phyloP scores from a whole-genome alignment of 176 grass and related monocot genomes.

The Paspalum vaginatum region DNA sequence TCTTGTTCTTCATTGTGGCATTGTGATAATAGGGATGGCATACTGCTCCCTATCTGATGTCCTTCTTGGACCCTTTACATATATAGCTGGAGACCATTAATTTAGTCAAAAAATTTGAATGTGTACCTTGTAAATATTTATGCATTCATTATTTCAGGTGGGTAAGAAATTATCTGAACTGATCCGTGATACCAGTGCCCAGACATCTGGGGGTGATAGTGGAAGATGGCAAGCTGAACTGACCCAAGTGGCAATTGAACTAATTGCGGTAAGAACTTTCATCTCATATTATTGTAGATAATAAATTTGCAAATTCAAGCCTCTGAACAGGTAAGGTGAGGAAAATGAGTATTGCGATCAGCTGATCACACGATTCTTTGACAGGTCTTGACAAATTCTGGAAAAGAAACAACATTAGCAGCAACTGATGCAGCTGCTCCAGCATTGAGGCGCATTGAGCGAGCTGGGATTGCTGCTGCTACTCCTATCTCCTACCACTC shows the following conservation, averaged over 20 bases:
- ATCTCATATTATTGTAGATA: background rate
- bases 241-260: conserved; percentile 89
- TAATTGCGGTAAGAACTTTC: conserved; percentile 68
- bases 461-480: conserved; percentile 95
- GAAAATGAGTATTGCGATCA: background rate
- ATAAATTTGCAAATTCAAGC: conserved; percentile 10
- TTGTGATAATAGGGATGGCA: background rate
- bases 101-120: conserved; percentile 15
- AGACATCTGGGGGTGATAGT: conserved; percentile 75
- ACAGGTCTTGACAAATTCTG: conserved; percentile 92
- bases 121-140: conserved; percentile 3
- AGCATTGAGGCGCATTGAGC: conserved; percentile 87
- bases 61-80: conserved; percentile 10
- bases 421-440: conserved; percentile 97
- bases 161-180: conserved; percentile 98
- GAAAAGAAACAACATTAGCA: conserved; percentile 92
- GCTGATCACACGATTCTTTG: conserved; percentile 6
- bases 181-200: conserved; percentile 79
- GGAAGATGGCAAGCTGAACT: conserved; percentile 95
- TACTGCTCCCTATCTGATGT: conserved; percentile 9
- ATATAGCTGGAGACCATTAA: background rate
- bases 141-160: conserved; percentile 62
- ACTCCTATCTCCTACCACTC: conserved; percentile 97
- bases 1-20: background rate
- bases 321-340: background rate